Percentiles rank a stretch among this genome's conserved stretches.
Evolutionary conservation across 1,284 basidiomycete genomes (phyloP).

Genomic region (Rugiboletus extremiorientalis): DNA sequence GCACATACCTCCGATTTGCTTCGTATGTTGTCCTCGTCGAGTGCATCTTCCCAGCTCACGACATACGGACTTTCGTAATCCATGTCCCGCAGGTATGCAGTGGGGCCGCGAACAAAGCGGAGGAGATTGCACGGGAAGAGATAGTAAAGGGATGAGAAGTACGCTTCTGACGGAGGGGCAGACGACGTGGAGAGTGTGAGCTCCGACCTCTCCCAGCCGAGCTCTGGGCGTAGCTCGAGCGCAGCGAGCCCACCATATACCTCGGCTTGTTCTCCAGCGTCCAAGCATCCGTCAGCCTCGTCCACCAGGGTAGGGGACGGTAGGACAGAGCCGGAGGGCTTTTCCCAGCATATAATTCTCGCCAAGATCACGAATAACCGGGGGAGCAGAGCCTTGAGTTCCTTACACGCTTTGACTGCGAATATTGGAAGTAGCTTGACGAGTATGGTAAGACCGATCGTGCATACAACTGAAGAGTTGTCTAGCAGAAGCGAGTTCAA

Average conservation of each 20-base stretch:
- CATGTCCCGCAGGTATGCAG: constrained; percentile 56
- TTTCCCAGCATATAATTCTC: constrained; percentile 70
- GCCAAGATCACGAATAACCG: constrained; percentile 63
- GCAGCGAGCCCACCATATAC: constrained; percentile 22
- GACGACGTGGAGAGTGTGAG: constrained; percentile 52
- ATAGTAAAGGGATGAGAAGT: constrained; percentile 83
- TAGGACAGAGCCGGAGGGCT: constrained; percentile 38
- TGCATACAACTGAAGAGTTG: constrained; percentile 67
- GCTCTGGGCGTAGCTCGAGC: constrained; percentile 49
- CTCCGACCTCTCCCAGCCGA: constrained; percentile 66
- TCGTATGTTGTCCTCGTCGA: constrained; percentile 73
- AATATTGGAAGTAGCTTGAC: constrained; percentile 73
- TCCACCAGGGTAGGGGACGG: constrained; percentile 30
- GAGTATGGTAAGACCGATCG: constrained; percentile 58
- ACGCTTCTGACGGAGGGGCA: constrained; percentile 56
- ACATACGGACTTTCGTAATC: constrained; percentile 55
- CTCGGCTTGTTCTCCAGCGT: constrained; percentile 36
- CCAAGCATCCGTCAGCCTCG: constrained; percentile 36
- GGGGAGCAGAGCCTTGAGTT: constrained; percentile 59
- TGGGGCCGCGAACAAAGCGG: constrained; percentile 69
- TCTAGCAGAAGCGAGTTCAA: constrained; percentile 67
- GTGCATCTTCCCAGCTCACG: constrained; percentile 59
- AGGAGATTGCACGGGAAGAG: constrained; percentile 85
- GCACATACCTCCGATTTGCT: constrained; percentile 59
- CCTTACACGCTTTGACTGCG: constrained; percentile 57